These are phyloP conservation scores for Wallacemonas sp. DNA, from an alignment of 208 protist genomes.

Conservation along the genomic window DNA sequence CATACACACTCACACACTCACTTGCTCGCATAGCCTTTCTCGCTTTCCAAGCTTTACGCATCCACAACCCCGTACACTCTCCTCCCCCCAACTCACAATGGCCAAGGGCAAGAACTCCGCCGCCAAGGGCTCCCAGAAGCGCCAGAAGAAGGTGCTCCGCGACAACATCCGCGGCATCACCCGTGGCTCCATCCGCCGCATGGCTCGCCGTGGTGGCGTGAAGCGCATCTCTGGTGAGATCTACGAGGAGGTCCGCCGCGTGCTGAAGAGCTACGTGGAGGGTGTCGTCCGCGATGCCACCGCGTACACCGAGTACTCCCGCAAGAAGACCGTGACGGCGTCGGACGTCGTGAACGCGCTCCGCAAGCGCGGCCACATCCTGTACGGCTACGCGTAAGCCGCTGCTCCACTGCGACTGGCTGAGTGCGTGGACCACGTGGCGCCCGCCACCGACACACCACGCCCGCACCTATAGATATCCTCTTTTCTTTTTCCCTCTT, in stretches of 20 bases:
- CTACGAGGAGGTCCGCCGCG: conserved; percentile 71
- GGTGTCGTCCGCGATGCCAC: no score
- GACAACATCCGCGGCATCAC: conserved; percentile 89
- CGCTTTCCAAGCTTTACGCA: conserved; percentile 8
- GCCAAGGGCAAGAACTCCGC: no score
- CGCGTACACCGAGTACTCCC: no score
- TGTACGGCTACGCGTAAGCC: conserved; percentile 85
- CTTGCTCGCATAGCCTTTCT: not conserved
- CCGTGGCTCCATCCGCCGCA: conserved; percentile 84
- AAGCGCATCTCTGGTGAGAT: conserved; percentile 85
- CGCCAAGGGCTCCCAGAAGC: no score
- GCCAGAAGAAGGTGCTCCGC: no score
- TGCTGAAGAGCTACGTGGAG: no score
- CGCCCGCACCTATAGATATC: no score
- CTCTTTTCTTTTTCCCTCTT: no score
- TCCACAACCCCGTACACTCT: not conserved
- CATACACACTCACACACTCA: conserved; percentile 8
- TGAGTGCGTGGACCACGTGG: no score
- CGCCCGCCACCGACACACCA: no score
- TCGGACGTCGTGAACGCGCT: conserved; percentile 89
- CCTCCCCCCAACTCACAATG: not conserved
- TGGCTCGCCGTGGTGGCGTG: conserved; percentile 92
- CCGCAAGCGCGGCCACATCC: conserved; percentile 84
- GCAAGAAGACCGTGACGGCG: no score
- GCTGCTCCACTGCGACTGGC: not conserved